Conservation (phyloP, 139 green algal genomes). For the Gonium pectorale region DNA sequence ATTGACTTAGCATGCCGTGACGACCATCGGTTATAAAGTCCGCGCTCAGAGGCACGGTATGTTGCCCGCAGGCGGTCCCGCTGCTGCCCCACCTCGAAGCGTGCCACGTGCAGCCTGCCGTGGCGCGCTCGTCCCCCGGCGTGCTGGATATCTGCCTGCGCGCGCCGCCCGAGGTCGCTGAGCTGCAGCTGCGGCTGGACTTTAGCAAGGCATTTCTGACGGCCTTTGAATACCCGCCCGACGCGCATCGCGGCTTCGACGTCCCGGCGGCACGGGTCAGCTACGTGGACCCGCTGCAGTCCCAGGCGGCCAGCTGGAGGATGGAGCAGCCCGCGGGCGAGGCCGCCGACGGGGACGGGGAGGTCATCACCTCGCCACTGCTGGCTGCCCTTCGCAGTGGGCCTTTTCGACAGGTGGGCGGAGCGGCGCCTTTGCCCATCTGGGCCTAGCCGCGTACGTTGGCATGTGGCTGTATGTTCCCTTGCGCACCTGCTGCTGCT, state of each 20-base stretch:
- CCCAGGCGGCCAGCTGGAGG: not conserved
- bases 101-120: conserved; percentile 53
- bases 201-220: conserved; percentile 82
- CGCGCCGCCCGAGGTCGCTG: conserved; percentile 28
- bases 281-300: not conserved
- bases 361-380: conserved; percentile 13
- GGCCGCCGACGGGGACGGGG: not conserved
- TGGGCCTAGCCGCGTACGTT: too few species aligned
- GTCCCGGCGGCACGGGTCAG: conserved; percentile 82
- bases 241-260: conserved; percentile 89
- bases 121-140: conserved; percentile 60
- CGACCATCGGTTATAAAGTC: too few species aligned
- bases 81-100: conserved; percentile 25
- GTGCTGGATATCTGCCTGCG: conserved; percentile 72
- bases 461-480: too few species aligned
- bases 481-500: not conserved
- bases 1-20: too few species aligned
- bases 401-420: conserved; percentile 11
- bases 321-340: conserved; percentile 2
- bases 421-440: too few species aligned
- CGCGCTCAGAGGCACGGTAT: too few species aligned
- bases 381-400: not conserved
- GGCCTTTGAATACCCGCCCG: conserved; percentile 78
- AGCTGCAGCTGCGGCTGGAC: conserved; percentile 56
- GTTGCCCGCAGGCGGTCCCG: conserved; percentile 31